Evolutionary conservation across 805 yeast species (phyloP).

Genomic region (Barnettozyma sucrosica): DNA sequence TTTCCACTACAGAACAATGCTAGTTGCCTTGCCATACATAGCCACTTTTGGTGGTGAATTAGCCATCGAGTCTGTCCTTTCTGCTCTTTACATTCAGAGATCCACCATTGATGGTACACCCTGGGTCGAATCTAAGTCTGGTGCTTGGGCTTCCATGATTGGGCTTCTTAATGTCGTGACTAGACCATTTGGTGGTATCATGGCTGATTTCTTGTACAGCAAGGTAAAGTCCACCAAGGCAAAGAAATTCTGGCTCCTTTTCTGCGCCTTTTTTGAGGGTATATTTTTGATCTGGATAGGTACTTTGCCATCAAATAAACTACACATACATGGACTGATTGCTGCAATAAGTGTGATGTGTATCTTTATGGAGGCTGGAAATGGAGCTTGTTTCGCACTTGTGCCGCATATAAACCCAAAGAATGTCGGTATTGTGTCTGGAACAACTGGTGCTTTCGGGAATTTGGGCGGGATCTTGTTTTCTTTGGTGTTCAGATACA

Average conservation of each 20-base stretch:
- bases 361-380: constrained; percentile 33
- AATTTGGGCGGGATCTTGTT: constrained; percentile 33
- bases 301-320: constrained; percentile 17
- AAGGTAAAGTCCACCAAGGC: constrained; percentile 26
- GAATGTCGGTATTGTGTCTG: constrained; percentile 33
- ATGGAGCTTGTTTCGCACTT: constrained; percentile 33
- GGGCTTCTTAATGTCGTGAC: constrained; percentile 28
- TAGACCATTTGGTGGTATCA: constrained; percentile 27
- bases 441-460: constrained; percentile 33
- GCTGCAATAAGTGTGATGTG: constrained; percentile 28
- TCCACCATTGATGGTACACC: constrained; percentile 8
- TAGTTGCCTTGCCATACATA: constrained; percentile 24
- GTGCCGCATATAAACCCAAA: constrained; percentile 32
- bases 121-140: constrained; percentile 24
- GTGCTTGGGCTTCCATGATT: constrained; percentile 30
- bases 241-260: constrained; percentile 30
- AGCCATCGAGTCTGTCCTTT: constrained; percentile 26
- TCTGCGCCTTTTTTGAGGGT: constrained; percentile 29
- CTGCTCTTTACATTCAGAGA: constrained; percentile 21
- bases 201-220: constrained; percentile 27
- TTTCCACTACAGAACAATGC: constrained; percentile 26
- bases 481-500: constrained; percentile 31
- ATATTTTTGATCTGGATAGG: constrained; percentile 33
- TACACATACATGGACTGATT: constrained; percentile 27
- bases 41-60: constrained; percentile 29